These are phyloP conservation scores for Echinosophora koreensis DNA, from an alignment of 306 rosid species.

Conservation along the genomic window DNA sequence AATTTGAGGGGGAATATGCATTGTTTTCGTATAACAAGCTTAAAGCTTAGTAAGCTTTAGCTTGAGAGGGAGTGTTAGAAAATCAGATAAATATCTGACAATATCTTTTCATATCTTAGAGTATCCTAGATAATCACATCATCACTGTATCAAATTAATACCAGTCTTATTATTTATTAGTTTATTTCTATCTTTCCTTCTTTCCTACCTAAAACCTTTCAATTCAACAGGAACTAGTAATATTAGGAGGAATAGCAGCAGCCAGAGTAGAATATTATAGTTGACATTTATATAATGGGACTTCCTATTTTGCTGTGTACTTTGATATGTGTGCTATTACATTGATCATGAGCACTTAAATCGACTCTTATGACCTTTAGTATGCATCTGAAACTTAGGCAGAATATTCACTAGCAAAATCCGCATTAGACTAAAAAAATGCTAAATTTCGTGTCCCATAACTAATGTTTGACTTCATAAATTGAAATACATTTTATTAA, in stretches of 20 bases:
- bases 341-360: background rate
- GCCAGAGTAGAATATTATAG: background rate
- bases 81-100: no score
- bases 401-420: constrained; percentile 13
- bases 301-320: background rate
- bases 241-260: background rate
- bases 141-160: no score
- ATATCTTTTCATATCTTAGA: no score
- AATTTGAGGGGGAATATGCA: no score
- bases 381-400: background rate
- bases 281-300: background rate
- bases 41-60: no score
- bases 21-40: no score
- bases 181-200: no score
- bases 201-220: no score
- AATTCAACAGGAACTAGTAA: constrained; percentile 9
- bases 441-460: background rate
- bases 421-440: background rate
- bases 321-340: background rate
- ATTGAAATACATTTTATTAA: constrained; percentile 23
- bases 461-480: background rate
- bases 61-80: no score
- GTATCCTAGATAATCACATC: no score
- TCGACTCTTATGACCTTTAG: background rate
- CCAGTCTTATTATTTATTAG: no score